These are phyloP conservation scores for Scedosporium dehoogii DNA, from an alignment of 2,329 filamentous ascomycete species.

Conservation along the genomic window DNA sequence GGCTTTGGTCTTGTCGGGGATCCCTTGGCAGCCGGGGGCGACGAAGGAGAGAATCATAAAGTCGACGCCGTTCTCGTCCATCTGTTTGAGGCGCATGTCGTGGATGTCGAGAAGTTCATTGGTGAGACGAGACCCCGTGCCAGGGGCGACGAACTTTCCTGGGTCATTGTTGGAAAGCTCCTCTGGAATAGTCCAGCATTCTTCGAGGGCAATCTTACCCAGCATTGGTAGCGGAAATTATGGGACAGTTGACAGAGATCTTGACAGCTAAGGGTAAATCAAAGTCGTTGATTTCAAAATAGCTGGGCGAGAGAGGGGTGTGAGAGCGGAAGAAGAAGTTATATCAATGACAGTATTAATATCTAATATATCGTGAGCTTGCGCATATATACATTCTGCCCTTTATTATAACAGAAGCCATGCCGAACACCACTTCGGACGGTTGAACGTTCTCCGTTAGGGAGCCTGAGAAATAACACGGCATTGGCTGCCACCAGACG, in stretches of 20 bases:
- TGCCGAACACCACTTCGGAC: neutral
- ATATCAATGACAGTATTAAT: too few species aligned
- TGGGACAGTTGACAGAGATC: too few species aligned
- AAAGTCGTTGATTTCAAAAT: too few species aligned
- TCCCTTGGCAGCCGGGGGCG: neutral
- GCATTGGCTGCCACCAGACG: neutral
- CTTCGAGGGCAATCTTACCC: neutral
- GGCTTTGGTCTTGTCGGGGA: neutral
- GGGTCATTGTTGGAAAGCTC: slow-evolving; percentile 1
- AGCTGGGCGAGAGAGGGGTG: too few species aligned
- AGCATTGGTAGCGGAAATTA: neutral
- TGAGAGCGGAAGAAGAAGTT: too few species aligned
- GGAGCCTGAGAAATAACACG: neutral
- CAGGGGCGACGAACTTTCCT: neutral
- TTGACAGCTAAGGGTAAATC: too few species aligned
- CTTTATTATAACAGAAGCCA: neutral
- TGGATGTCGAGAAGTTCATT: slow-evolving; percentile 2
- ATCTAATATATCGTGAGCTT: neutral
- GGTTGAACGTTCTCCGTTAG: neutral
- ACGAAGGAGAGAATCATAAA: slow-evolving; percentile 2
- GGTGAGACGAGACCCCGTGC: neutral
- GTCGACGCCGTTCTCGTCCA: slow-evolving; percentile 3
- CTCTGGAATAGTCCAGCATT: neutral
- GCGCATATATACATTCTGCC: neutral
- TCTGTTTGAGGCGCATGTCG: neutral